Percentiles rank a stretch among this genome's conserved stretches.
Conservation (phyloP, 768 basidiomycete species). For the Russula sp. region DNA sequence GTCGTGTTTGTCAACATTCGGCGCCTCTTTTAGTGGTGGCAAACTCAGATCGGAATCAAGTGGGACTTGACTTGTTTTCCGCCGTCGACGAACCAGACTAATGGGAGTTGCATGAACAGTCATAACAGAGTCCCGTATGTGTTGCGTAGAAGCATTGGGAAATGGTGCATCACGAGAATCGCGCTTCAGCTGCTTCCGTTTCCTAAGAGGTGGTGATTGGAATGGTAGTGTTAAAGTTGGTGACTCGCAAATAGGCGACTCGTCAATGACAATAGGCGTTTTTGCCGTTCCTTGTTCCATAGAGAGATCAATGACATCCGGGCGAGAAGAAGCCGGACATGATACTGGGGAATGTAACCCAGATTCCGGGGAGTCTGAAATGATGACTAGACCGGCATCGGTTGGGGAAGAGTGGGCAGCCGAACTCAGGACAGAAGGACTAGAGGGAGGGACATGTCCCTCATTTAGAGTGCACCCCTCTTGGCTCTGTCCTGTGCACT, state of each 20-base stretch:
- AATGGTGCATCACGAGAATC: conserved; percentile 15
- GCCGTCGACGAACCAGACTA: conserved; percentile 7
- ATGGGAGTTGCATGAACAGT: conserved; percentile 4
- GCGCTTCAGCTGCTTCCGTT: conserved; percentile 8
- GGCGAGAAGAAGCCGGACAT: conserved; percentile 1
- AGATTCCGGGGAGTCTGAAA: not conserved
- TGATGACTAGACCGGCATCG: not conserved
- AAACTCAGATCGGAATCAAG: not conserved
- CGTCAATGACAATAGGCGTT: conserved; percentile 23
- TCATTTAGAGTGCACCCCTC: not conserved
- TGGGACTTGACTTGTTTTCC: not conserved
- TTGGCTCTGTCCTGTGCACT: conserved; percentile 6
- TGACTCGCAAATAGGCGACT: conserved; percentile 17
- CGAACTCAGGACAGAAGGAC: conserved; percentile 7
- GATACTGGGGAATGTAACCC: not conserved
- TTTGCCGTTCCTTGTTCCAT: conserved; percentile 19
- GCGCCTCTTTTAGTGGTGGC: not conserved
- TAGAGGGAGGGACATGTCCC: not conserved
- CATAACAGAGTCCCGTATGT: conserved; percentile 21
- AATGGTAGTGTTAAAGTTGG: conserved; percentile 4
- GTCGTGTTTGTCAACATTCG: not conserved
- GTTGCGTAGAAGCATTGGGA: conserved; percentile 23
- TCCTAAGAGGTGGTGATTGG: not conserved
- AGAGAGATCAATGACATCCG: conserved; percentile 26
- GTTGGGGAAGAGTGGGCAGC: not conserved